These are phyloP conservation scores for Ustilago loliicola DNA, from an alignment of 1,284 basidiomycete genomes.

Conservation along the genomic window DNA sequence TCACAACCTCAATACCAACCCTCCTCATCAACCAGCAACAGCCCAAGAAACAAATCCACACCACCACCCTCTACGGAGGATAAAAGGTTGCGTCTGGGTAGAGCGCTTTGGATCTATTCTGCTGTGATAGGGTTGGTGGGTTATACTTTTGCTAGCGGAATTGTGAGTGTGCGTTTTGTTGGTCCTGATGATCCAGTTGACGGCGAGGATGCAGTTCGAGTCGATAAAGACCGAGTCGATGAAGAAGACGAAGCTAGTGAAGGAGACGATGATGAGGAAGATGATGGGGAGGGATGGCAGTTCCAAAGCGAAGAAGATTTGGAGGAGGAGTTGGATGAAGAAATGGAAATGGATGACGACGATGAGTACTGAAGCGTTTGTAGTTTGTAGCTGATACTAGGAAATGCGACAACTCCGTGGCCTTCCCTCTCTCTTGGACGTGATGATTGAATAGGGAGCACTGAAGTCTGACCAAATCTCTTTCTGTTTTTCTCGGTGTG, in stretches of 20 bases:
- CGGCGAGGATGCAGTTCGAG: too few species aligned
- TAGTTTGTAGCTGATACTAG: conserved; percentile 1
- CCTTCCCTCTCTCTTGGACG: too few species aligned
- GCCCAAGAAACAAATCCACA: not conserved
- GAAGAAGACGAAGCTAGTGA: conserved; percentile 30
- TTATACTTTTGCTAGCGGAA: conserved; percentile 59
- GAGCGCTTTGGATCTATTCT: conserved; percentile 52
- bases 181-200: conserved; percentile 26
- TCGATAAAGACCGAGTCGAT: too few species aligned
- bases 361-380: conserved; percentile 20
- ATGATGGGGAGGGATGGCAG: conserved; percentile 16
- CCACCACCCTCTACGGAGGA: conserved; percentile 22
- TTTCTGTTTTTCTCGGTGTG: not conserved
- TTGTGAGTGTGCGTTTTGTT: conserved; percentile 57
- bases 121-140: conserved; percentile 59
- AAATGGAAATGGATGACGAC: conserved; percentile 21
- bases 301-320: conserved; percentile 28
- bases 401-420: not conserved
- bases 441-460: not conserved
- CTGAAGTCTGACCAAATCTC: not conserved
- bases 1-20: conserved; percentile 3
- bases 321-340: conserved; percentile 32
- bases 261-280: conserved; percentile 29
- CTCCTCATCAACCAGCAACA: not conserved
- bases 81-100: conserved; percentile 43